phyloP scores from a whole-genome alignment of 805 yeast genomes.

The Wickerhamiella domercqiae region DNA sequence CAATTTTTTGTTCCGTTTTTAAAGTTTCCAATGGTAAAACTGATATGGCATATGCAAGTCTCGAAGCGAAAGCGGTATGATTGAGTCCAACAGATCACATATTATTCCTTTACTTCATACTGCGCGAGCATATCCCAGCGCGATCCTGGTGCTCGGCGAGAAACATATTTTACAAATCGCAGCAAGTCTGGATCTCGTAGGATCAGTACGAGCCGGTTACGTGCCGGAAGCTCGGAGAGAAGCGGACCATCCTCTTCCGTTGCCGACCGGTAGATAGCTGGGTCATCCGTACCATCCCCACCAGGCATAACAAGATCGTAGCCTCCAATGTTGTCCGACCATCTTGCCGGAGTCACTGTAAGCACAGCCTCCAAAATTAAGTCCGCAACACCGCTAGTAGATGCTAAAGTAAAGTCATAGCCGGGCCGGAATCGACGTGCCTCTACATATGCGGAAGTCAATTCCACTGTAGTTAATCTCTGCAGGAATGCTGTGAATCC shows the following conservation, averaged over 20 bases:
- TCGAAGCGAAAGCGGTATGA: too few relatives aligned
- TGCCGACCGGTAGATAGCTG: conserved; percentile 64
- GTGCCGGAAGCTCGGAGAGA: conserved; percentile 61
- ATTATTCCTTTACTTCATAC: conserved; percentile 53
- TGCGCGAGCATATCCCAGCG: conserved; percentile 80
- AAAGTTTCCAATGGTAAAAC: too few relatives aligned
- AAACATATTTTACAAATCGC: conserved; percentile 83
- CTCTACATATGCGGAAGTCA: conserved; percentile 50
- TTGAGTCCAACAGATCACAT: conserved; percentile 3
- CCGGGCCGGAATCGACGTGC: conserved; percentile 91
- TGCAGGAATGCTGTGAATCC: conserved; percentile 59
- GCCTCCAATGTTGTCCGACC: conserved; percentile 81
- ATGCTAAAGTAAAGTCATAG: conserved; percentile 81
- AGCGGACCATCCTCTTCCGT: conserved; percentile 58
- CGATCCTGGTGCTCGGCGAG: conserved; percentile 73
- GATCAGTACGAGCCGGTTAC: conserved; percentile 69
- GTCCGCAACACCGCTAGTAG: conserved; percentile 32
- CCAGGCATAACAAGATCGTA: conserved; percentile 73
- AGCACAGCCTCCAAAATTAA: conserved; percentile 65
- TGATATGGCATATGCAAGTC: too few relatives aligned
- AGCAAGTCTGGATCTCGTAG: conserved; percentile 74
- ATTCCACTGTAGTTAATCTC: conserved; percentile 40
- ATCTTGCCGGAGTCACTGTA: conserved; percentile 70
- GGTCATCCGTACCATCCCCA: conserved; percentile 45
- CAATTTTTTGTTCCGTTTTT: too few relatives aligned